Evolutionary conservation across 1,284 basidiomycete genomes (phyloP).

Genomic region (Trichosporon faecale): DNA sequence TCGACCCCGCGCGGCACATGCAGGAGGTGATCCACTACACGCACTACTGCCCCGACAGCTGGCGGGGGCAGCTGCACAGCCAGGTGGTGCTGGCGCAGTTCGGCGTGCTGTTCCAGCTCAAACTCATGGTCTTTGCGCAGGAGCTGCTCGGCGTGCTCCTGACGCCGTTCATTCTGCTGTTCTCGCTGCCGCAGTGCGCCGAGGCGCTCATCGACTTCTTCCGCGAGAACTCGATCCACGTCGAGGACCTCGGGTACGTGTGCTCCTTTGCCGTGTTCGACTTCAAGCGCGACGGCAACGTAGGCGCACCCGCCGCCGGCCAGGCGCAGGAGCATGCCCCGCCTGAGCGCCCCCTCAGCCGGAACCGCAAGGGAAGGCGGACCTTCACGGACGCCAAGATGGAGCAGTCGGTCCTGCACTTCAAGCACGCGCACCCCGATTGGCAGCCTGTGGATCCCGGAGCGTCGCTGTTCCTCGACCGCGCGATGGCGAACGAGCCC

Average conservation of each 20-base stretch:
- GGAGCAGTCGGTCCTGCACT: conserved; percentile 96
- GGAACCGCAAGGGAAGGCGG: neutral
- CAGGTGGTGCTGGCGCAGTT: conserved; percentile 85
- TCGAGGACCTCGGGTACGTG: conserved; percentile 92
- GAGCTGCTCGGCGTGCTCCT: conserved; percentile 87
- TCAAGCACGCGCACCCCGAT: conserved; percentile 91
- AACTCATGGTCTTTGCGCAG: conserved; percentile 77
- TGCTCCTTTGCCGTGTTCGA: conserved; percentile 98
- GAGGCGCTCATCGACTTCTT: conserved; percentile 92
- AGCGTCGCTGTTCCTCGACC: conserved; percentile 77
- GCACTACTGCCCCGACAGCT: conserved; percentile 90
- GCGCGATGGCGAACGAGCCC: conserved; percentile 63
- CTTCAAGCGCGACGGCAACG: conserved; percentile 84
- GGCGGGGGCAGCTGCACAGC: conserved; percentile 85
- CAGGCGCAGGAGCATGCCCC: neutral
- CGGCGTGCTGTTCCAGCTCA: conserved; percentile 82
- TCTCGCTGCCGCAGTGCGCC: conserved; percentile 81
- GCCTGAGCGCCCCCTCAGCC: neutral
- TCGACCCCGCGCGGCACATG: conserved; percentile 90
- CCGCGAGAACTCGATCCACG: conserved; percentile 92
- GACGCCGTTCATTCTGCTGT: conserved; percentile 91
- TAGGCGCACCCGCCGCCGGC: conserved; percentile 55
- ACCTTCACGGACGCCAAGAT: conserved; percentile 79
- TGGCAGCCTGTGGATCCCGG: conserved; percentile 86
- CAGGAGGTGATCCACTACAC: conserved; percentile 86